Conservation (phyloP, 805 yeast genomes). For the Candida montana region DNA sequence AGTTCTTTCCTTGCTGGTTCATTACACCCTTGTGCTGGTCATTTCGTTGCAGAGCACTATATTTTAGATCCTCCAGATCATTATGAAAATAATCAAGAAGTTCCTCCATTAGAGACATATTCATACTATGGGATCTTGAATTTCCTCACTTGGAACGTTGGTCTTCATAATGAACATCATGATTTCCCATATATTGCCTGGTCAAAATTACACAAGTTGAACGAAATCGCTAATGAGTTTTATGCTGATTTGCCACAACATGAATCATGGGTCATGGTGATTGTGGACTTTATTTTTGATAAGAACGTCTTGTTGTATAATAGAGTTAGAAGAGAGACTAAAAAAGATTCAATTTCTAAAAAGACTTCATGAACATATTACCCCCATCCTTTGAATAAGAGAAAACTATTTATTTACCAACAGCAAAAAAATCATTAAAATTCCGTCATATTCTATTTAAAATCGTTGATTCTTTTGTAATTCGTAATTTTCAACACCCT, state of each 20-base stretch:
- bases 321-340: constrained; percentile 64
- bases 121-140: constrained; percentile 84
- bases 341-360: constrained; percentile 1
- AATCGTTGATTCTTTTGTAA: too few species aligned
- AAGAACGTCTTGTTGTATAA: constrained; percentile 69
- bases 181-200: constrained; percentile 94
- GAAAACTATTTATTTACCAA: too few species aligned
- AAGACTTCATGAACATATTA: too few species aligned
- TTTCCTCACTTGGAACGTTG: constrained; percentile 83
- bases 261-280: constrained; percentile 71
- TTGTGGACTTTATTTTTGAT: constrained; percentile 64
- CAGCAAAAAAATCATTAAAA: too few species aligned
- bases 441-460: too few species aligned
- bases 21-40: constrained; percentile 91
- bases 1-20: constrained; percentile 88
- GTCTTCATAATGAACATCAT: constrained; percentile 92
- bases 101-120: constrained; percentile 75
- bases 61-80: constrained; percentile 53
- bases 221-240: constrained; percentile 69
- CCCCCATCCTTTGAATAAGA: too few species aligned
- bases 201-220: constrained; percentile 66
- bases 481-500: too few species aligned
- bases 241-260: constrained; percentile 77
- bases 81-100: constrained; percentile 23
- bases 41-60: constrained; percentile 92